Evolutionary conservation across 2,329 filamentous ascomycete genomes (phyloP).

Genomic region (Sclerotinia nivalis): DNA sequence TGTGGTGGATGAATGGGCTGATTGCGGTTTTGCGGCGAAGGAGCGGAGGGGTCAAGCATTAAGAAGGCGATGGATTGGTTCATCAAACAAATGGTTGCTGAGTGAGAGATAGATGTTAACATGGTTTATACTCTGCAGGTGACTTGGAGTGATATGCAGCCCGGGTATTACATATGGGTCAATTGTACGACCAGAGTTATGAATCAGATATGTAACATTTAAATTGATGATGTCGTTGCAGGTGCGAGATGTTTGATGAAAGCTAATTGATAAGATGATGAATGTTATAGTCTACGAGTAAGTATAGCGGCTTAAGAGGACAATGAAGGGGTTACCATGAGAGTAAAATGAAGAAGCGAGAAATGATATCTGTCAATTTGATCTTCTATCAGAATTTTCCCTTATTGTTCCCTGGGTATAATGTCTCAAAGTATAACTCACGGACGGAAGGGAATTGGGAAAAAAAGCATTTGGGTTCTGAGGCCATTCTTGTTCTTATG

Average conservation of each 20-base stretch:
- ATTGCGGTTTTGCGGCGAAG: background rate
- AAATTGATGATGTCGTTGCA: background rate
- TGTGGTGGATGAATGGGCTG: background rate
- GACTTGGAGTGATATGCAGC: conserved; percentile 9
- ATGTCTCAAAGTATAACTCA: background rate
- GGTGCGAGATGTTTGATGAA: background rate
- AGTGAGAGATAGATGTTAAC: conserved; percentile 17
- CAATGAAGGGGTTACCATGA: background rate
- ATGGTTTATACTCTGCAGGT: conserved; percentile 14
- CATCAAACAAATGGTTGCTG: conserved; percentile 10
- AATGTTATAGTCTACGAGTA: background rate
- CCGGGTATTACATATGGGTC: conserved; percentile 2
- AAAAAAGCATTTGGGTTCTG: background rate
- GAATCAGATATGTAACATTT: conserved; percentile 16
- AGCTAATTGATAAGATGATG: background rate
- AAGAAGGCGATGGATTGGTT: background rate
- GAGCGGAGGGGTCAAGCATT: background rate
- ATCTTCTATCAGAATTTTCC: no score
- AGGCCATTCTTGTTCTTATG: background rate
- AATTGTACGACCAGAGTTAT: background rate
- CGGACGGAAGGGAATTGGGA: no score
- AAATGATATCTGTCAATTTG: background rate
- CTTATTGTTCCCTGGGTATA: background rate
- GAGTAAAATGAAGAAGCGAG: background rate
- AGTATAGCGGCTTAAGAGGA: background rate